A percentile compares a stretch with the other conserved stretches of the same genome.
Evolutionary conservation across 2,329 filamentous ascomycete species (phyloP).

Genomic region (Cryphonectria japonica): DNA sequence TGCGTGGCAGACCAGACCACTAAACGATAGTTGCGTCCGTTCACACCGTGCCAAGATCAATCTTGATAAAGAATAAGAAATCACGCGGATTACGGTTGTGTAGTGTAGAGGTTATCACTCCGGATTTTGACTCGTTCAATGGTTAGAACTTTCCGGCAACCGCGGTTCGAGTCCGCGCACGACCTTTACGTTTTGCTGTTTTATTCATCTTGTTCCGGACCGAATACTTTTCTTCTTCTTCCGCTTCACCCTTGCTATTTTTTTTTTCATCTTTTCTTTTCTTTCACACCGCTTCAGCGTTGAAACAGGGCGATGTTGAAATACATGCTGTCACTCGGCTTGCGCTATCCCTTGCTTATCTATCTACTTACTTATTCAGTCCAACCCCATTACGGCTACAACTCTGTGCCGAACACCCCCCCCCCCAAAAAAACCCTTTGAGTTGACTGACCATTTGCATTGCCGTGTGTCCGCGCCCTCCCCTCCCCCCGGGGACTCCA

Average conservation of each 20-base stretch:
- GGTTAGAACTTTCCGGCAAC: slow-evolving; percentile 5
- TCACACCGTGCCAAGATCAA: no score
- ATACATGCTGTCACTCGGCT: neutral
- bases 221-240: neutral
- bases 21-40: no score
- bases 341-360: neutral
- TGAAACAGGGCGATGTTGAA: neutral
- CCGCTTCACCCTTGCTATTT: neutral
- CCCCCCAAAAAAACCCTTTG: no score
- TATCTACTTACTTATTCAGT: no score
- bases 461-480: no score
- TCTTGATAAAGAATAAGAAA: no score
- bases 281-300: neutral
- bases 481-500: no score
- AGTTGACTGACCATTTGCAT: no score
- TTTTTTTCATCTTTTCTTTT: neutral
- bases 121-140: neutral
- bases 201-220: neutral
- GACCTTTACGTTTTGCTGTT: neutral
- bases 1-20: no score
- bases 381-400: no score
- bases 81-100: neutral
- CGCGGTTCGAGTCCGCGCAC: slow-evolving; percentile 10
- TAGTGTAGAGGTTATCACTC: slow-evolving; percentile 13
- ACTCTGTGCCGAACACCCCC: no score